Base-by-base conservation (phyloP, 2,329 filamentous ascomycete species). In the Colletotrichum viniferum region DNA sequence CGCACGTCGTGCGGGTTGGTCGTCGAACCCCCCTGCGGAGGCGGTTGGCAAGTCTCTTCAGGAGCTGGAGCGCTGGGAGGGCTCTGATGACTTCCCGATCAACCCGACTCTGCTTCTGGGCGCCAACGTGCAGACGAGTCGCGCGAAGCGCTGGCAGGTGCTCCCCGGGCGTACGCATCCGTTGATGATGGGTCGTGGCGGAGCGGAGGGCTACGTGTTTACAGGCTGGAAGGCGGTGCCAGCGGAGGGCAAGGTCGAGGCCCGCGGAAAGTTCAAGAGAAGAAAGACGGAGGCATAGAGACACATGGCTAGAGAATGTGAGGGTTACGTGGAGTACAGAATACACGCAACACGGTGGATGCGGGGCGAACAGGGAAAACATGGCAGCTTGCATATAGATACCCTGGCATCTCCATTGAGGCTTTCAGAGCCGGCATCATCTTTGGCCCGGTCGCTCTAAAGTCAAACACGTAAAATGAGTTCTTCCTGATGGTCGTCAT, bases 151-250 rank as follows among this genome's bases (percentile, higher is more conserved):
- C 69, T 98, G 95, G 95, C 97, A 99, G 86, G 96, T 98, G 3
- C 84, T 99, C 62, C 97, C 97, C 0, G 95, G 95, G 1, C 88
- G 97, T 69, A 98, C 97, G 68, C 97, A 99, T 86, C 97, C 97
- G 8, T 85, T 97, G 71, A 99, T 99, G 97, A 98, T 95, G 75
- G 92, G 92, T 48, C 90, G 91, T 55, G 97, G 97, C 24, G 96
- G 96, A 1, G 92, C 95, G 0, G 96, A 98, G 81, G 97, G 97
- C 0, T 99, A 95, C 83, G 83, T 99, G 5, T 96, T 98, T 79
- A 96, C 95, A 32, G 96, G 90, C 0, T 95, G 94, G 82, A 91
- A 93, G 78, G 95, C 97, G 1, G 86, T 96, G 61, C 97, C 97
- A 0, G 92, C 94, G 0, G 91, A 95, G 80, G 95, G 94, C 3